Base-by-base conservation (phyloP, 345 rosid species). In the Lepidium aucheri region DNA sequence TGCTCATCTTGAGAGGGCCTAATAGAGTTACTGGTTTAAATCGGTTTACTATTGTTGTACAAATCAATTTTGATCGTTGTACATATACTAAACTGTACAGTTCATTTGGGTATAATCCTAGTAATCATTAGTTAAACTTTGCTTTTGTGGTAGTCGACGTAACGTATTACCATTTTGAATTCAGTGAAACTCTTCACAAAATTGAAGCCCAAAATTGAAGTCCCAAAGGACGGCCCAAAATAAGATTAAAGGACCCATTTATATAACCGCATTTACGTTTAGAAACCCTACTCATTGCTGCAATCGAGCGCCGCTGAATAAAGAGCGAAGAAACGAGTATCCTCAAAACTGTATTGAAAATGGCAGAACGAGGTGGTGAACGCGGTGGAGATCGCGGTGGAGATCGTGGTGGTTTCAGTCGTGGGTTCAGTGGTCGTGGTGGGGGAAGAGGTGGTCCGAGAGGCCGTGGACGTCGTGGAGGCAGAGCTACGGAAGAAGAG, bases 401-500 rank as follows among this genome's bases (percentile, higher is more conserved):
- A n/a, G n/a, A n/a, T n/a, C n/a, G n/a, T n/a, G n/a, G n/a, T 20
- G 22, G 22, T 0, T 84, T 85, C 53, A 76, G 84, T 3, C 81
- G 88, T 0, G 90, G 93, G 0, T 86, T 86, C 38, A 83, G 89
- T 9, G 78, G 79, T 8, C 83, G 78, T 9, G 70, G 85, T 0
- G 74, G 82, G 0, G 85, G 71, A 63, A 68, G 79, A 24, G 70
- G 70, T 9, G 61, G 70, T 4, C 41, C 38, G 0, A 32, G 67
- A 18, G 82, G 86, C 0, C 68, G 35, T 47, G 82, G 87, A 9
- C 82, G 90, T 13, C 88, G 96, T 44, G 85, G 88, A 11, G 78
- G 84, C 4, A 82, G 86, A 17, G 79, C 80, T 11, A 86, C 84
- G 7, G 90, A 86, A 59, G 88, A 85, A 41, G 89, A 83, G 61